These are phyloP conservation scores for Gaeumannomyces sp. DNA, from an alignment of 2,329 filamentous ascomycete species.

Conservation along the genomic window DNA sequence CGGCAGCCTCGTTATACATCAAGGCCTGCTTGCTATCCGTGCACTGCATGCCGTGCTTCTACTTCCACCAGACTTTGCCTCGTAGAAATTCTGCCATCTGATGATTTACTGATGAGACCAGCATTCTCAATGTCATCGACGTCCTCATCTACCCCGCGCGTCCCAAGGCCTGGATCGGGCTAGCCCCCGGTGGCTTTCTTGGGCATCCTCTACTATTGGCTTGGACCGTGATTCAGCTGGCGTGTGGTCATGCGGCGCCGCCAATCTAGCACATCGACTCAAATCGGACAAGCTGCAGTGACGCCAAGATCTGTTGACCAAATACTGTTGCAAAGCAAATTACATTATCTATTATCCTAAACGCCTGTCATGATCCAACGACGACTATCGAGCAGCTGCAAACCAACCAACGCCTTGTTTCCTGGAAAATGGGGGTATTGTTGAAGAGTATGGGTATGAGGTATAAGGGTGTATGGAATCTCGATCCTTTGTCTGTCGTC, in stretches of 20 bases:
- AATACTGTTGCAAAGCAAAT: neutral
- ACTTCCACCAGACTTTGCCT: too few species aligned
- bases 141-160: too few species aligned
- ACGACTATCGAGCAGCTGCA: neutral
- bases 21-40: neutral
- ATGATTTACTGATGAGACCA: neutral
- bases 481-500: neutral
- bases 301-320: neutral
- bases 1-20: neutral
- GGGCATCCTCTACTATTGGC: neutral
- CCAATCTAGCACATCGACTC: neutral
- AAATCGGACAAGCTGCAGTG: neutral
- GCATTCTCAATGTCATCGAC: too few species aligned
- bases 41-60: neutral
- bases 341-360: conserved; percentile 9
- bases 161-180: neutral
- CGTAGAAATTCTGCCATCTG: neutral
- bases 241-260: too few species aligned
- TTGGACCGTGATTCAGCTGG: neutral
- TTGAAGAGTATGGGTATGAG: neutral
- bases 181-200: neutral
- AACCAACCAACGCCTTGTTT: neutral
- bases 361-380: neutral
- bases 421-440: neutral
- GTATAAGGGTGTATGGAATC: neutral